Evolutionary conservation across 306 rosid genomes (phyloP).

Genomic region (Pueraria montana): DNA sequence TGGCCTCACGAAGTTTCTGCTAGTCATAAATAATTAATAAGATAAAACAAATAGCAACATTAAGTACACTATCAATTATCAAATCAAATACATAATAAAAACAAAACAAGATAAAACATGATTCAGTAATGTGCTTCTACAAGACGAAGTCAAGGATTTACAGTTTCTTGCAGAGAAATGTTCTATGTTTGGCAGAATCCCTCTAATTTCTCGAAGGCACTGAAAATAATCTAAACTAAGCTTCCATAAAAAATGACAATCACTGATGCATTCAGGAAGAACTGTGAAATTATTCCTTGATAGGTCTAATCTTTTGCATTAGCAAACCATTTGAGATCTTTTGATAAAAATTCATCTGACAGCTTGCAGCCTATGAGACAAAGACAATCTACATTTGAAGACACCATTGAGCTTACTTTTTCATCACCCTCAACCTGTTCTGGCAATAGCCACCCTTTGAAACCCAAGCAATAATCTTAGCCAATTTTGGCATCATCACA

Average conservation of each 20-base stretch:
- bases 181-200: neutral
- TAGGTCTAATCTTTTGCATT: no score
- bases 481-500: neutral
- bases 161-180: neutral
- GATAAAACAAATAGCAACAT: neutral
- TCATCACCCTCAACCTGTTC: slow-evolving; percentile 10
- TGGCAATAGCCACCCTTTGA: neutral
- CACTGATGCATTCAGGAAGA: no score
- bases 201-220: slow-evolving; percentile 18
- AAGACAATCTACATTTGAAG: neutral
- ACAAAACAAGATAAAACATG: neutral
- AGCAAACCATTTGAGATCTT: neutral
- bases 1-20: neutral
- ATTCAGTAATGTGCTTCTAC: slow-evolving; percentile 8
- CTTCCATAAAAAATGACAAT: neutral
- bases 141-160: neutral
- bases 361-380: neutral
- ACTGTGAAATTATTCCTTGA: no score
- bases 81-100: neutral
- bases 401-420: neutral
- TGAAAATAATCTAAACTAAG: neutral
- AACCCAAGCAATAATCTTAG: neutral
- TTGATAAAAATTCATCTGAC: neutral
- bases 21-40: neutral
- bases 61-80: no score